Conservation (phyloP, 1,284 basidiomycete species). For the Gomphus bonarii region DNA sequence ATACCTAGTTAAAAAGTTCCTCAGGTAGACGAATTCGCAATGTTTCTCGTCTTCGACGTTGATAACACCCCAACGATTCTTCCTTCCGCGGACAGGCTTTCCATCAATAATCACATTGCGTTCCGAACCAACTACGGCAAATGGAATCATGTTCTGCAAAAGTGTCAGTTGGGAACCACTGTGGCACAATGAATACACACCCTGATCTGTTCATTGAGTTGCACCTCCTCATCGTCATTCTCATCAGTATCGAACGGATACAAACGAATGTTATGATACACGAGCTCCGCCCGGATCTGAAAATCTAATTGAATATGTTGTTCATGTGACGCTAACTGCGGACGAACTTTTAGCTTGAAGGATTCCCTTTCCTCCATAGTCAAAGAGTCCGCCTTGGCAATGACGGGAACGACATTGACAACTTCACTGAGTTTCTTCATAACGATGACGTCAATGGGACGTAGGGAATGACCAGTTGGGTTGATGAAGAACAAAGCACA, state of each 20-base stretch:
- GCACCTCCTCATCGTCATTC: conserved; percentile 85
- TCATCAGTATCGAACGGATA: conserved; percentile 98
- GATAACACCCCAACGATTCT: conserved; percentile 97
- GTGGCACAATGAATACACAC: conserved; percentile 34
- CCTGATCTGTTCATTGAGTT: conserved; percentile 85
- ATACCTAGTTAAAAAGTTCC: conserved; percentile 91
- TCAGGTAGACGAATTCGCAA: conserved; percentile 96
- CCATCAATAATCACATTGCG: conserved; percentile 92
- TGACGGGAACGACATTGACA: conserved; percentile 97
- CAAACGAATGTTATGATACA: conserved; percentile 87
- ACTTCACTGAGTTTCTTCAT: conserved; percentile 99
- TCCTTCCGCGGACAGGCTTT: conserved; percentile 89
- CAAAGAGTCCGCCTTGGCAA: conserved; percentile 93
- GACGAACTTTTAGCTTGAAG: conserved; percentile 81
- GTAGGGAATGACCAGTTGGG: conserved; percentile 88
- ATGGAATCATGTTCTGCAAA: conserved; percentile 81
- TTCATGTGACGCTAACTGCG: background rate
- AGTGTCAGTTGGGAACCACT: background rate
- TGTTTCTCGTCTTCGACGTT: conserved; percentile 95
- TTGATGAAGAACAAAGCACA: conserved; percentile 99
- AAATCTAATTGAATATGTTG: background rate
- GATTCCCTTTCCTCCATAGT: conserved; percentile 87
- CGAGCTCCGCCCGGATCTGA: conserved; percentile 88
- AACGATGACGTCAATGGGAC: conserved; percentile 93
- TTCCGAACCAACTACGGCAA: conserved; percentile 95